Conservation (phyloP, 768 basidiomycete species). For the Pholiota microspora region DNA sequence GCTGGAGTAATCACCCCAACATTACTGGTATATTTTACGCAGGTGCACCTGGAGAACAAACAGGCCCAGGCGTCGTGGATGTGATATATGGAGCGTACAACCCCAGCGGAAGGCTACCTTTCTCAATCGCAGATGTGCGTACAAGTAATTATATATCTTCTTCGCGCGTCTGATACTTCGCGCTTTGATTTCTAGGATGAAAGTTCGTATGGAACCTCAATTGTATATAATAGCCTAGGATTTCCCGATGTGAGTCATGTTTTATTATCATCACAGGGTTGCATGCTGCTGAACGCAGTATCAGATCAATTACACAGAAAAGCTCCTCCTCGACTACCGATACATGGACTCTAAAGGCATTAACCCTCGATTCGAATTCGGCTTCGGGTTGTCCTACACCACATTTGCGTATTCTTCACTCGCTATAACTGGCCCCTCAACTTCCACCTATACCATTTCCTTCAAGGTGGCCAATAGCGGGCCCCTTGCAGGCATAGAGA, state of each 20-base stretch:
- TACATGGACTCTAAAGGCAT: slow-evolving; percentile 57
- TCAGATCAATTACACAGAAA: slow-evolving; percentile 72
- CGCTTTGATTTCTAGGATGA: slow-evolving; percentile 25
- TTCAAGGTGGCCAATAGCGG: slow-evolving; percentile 52
- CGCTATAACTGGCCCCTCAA: slow-evolving; percentile 29
- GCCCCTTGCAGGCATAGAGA: slow-evolving; percentile 46
- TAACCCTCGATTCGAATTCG: slow-evolving; percentile 60
- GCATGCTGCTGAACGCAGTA: neutral
- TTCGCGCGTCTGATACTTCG: neutral
- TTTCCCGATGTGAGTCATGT: slow-evolving; percentile 32
- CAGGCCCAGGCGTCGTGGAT: slow-evolving; percentile 74
- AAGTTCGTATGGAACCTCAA: slow-evolving; percentile 38
- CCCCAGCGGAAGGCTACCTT: slow-evolving; percentile 70
- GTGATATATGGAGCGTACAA: slow-evolving; percentile 77
- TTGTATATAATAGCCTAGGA: slow-evolving; percentile 40
- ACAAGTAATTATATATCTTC: too few species aligned
- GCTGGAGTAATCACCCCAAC: slow-evolving; percentile 77
- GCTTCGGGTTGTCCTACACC: slow-evolving; percentile 75
- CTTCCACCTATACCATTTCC: slow-evolving; percentile 30
- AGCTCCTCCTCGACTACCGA: slow-evolving; percentile 64
- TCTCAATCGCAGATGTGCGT: slow-evolving; percentile 67
- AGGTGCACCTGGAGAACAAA: slow-evolving; percentile 68
- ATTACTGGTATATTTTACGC: slow-evolving; percentile 61
- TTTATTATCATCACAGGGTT: slow-evolving; percentile 15
- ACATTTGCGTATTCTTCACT: slow-evolving; percentile 62